Conservation (phyloP, 148 eudicot genomes). For the Amaranthus cruentus region DNA sequence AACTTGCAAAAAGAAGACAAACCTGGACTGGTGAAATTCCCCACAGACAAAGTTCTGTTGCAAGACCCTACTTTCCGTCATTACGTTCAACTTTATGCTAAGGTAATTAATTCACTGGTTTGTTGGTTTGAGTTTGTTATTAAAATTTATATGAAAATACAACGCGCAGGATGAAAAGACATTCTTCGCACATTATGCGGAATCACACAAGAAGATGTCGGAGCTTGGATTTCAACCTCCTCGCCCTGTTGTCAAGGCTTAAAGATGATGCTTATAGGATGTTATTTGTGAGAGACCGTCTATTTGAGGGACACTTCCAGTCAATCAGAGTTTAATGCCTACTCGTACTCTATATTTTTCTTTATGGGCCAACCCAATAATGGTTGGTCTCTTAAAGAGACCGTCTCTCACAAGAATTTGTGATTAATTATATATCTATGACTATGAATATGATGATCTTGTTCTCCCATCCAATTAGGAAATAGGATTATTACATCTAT, state of each 20-base stretch:
- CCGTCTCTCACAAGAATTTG: too few species aligned
- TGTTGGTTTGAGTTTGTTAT: too few species aligned
- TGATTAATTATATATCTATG: too few species aligned
- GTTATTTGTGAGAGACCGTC: too few species aligned
- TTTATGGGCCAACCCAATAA: too few species aligned
- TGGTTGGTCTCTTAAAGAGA: too few species aligned
- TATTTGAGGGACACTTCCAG: too few species aligned
- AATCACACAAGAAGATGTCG: slow-evolving; percentile 83
- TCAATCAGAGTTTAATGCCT: too few species aligned
- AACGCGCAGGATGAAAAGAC: slow-evolving; percentile 60
- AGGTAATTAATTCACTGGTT: slow-evolving; percentile 34
- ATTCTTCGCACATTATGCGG: slow-evolving; percentile 75
- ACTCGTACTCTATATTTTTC: too few species aligned
- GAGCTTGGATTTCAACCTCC: slow-evolving; percentile 62
- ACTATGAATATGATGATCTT: not conserved
- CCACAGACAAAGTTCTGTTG: slow-evolving; percentile 59
- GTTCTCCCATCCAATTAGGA: too few species aligned
- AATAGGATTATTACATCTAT: too few species aligned
- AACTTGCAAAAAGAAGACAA: slow-evolving; percentile 58
- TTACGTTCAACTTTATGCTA: slow-evolving; percentile 61
- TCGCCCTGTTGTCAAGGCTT: slow-evolving; percentile 13
- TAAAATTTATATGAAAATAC: not conserved
- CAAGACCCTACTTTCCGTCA: slow-evolving; percentile 53
- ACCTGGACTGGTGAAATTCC: slow-evolving; percentile 61
- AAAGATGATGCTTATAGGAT: not conserved